Evolutionary conservation across 2,329 filamentous ascomycete genomes (phyloP).

Genomic region (Ceratocystis cubensis): DNA sequence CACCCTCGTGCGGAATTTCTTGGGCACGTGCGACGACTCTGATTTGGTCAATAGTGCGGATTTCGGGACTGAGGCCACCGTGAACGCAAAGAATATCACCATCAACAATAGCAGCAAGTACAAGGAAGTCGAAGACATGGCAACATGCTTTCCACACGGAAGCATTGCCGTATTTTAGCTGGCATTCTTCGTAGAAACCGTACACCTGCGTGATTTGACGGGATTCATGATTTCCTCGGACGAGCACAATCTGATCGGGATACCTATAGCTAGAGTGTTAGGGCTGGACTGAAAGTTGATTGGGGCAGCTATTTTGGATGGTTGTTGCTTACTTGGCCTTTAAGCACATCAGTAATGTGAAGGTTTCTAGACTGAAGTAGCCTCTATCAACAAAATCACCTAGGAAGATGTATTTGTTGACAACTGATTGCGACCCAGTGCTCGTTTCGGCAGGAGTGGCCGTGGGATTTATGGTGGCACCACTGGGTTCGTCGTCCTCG

Average conservation of each 20-base stretch:
- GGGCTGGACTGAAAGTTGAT: constrained; percentile 7
- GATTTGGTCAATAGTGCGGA: constrained; percentile 97
- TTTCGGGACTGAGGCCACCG: constrained; percentile 76
- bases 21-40: constrained; percentile 95
- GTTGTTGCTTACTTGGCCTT: constrained; percentile 49
- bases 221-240: constrained; percentile 95
- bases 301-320: neutral
- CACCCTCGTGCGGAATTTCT: constrained; percentile 95
- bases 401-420: constrained; percentile 48
- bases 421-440: constrained; percentile 36
- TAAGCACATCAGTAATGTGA: constrained; percentile 89
- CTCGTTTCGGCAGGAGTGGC: constrained; percentile 28
- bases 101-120: constrained; percentile 91
- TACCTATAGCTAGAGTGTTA: constrained; percentile 50
- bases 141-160: constrained; percentile 99
- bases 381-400: constrained; percentile 96
- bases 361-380: constrained; percentile 95
- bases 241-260: constrained; percentile 85
- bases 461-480: constrained; percentile 24
- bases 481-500: constrained; percentile 24
- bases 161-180: constrained; percentile 94
- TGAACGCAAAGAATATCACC: constrained; percentile 98
- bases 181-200: constrained; percentile 97
- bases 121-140: constrained; percentile 97
- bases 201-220: constrained; percentile 97